These are phyloP conservation scores for Auxenochlorella pyrenoidosa DNA, from an alignment of 139 green algal species.

Conservation along the genomic window DNA sequence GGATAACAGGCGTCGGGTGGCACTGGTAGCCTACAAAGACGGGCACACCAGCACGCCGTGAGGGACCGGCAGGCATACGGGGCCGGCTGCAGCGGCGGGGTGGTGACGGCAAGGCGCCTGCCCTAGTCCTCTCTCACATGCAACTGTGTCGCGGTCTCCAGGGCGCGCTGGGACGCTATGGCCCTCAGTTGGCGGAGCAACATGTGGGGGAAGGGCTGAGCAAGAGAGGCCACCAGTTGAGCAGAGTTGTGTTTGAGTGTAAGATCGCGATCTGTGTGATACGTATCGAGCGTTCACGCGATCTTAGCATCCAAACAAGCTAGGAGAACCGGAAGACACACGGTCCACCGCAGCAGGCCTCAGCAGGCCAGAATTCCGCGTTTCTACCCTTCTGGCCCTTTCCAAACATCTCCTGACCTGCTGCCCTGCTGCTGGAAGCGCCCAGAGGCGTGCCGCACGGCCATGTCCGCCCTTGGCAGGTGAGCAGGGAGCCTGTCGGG, in stretches of 20 bases:
- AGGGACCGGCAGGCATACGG: neutral
- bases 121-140: neutral
- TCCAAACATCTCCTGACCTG: no score
- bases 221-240: neutral
- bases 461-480: neutral
- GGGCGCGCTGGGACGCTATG: neutral
- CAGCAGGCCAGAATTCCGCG: neutral
- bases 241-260: no score
- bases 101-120: neutral
- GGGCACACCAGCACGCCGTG: neutral
- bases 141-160: neutral
- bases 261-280: no score
- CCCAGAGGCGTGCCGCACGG: neutral
- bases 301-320: no score
- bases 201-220: neutral
- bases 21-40: neutral
- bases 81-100: neutral
- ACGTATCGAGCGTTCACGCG: no score
- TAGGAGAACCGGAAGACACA: neutral
- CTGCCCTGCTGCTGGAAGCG: no score
- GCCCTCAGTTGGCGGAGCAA: neutral
- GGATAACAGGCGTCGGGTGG: neutral
- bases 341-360: no score
- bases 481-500: neutral
- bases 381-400: no score